A percentile compares a stretch with the other conserved stretches of the same genome.
Evolutionary conservation across 306 rosid genomes (phyloP).

Genomic region (Quercus mongolica): DNA sequence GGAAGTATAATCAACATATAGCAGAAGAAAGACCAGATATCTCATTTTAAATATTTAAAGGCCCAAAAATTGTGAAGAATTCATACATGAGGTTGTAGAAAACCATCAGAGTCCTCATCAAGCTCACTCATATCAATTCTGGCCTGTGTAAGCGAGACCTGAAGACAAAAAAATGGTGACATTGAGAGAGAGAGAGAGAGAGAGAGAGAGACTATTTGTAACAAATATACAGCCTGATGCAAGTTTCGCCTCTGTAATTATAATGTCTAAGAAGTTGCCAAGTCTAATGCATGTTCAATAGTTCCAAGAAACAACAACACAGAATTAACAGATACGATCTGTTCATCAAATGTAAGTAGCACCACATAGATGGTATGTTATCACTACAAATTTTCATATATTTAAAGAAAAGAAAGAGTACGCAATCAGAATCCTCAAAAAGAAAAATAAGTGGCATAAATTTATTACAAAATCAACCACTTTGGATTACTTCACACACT

Average conservation of each 20-base stretch:
- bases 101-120: constrained; percentile 97
- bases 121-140: constrained; percentile 99
- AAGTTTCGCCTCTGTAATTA: not conserved
- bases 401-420: not conserved
- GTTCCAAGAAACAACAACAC: not conserved
- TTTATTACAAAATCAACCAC: not conserved
- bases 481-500: not conserved
- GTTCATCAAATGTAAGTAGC: not conserved
- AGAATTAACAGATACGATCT: not conserved
- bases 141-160: constrained; percentile 99
- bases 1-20: not conserved
- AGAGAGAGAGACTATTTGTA: not conserved
- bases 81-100: constrained; percentile 84
- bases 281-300: not conserved
- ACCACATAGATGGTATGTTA: not conserved
- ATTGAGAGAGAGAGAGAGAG: constrained; percentile 4
- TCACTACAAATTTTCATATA: not conserved
- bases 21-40: not conserved
- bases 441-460: not conserved
- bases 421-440: not conserved
- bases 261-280: not conserved
- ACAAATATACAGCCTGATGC: not conserved
- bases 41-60: constrained; percentile 19
- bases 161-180: constrained; percentile 31
- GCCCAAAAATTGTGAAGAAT: constrained; percentile 22